Evolutionary conservation across 2,329 filamentous ascomycete species (phyloP).

Genomic region (Didymella glomerata): DNA sequence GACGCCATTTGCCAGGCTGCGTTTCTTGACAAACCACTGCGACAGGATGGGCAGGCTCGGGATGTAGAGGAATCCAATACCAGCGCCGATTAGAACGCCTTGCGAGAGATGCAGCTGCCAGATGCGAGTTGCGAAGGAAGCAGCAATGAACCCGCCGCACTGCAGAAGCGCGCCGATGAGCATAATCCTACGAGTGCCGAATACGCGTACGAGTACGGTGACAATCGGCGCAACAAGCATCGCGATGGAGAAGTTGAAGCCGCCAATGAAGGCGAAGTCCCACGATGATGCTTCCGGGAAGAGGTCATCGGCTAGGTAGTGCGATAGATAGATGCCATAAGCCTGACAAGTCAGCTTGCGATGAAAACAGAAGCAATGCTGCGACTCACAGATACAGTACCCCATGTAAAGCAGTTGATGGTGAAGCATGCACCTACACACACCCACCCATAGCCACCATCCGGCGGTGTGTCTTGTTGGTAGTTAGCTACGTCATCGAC

Average conservation of each 20-base stretch:
- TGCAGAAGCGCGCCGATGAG: slow-evolving; percentile 44
- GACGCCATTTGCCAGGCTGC: slow-evolving; percentile 54
- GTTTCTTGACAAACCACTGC: slow-evolving; percentile 53
- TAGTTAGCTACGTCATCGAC: neutral
- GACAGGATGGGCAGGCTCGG: slow-evolving; percentile 46
- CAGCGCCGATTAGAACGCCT: slow-evolving; percentile 50
- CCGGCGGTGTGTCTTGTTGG: slow-evolving; percentile 1
- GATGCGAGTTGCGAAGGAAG: slow-evolving; percentile 46
- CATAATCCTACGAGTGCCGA: slow-evolving; percentile 40
- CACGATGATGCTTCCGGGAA: slow-evolving; percentile 44
- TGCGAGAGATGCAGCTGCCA: slow-evolving; percentile 54
- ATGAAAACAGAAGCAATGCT: no score
- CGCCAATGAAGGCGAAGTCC: slow-evolving; percentile 52
- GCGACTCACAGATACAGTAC: neutral
- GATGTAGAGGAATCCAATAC: slow-evolving; percentile 51
- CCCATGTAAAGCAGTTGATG: slow-evolving; percentile 12
- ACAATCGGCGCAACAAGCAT: slow-evolving; percentile 44
- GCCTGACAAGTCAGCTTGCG: neutral
- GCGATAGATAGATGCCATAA: slow-evolving; percentile 54
- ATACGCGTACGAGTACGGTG: slow-evolving; percentile 33
- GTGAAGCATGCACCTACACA: neutral
- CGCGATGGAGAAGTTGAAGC: slow-evolving; percentile 44
- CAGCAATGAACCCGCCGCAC: slow-evolving; percentile 44
- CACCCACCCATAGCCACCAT: slow-evolving; percentile 12
- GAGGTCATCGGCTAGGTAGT: slow-evolving; percentile 47